Percentiles rank a stretch among this genome's conserved stretches.
Evolutionary conservation across 2,329 filamentous ascomycete genomes (phyloP).

Genomic region (Fusarium sororula): DNA sequence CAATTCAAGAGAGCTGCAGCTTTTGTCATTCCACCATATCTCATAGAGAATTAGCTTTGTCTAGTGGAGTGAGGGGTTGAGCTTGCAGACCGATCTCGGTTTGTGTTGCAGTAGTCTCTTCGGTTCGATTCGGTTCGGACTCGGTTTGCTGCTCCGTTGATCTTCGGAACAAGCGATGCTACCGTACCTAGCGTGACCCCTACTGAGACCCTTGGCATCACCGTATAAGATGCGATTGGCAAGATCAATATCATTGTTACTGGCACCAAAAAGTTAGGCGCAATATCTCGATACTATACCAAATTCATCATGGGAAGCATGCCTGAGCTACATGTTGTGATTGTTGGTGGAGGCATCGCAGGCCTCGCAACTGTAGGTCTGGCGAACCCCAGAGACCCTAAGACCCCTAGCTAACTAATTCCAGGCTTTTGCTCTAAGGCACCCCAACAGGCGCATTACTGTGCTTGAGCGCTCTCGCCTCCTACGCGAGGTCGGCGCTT

Average conservation of each 20-base stretch:
- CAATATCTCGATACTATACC: neutral
- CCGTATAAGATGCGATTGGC: conserved; percentile 14
- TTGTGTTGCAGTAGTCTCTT: neutral
- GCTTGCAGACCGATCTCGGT: neutral
- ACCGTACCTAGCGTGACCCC: neutral
- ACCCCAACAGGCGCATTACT: conserved; percentile 28
- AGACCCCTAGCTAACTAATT: neutral
- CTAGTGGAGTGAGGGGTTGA: neutral
- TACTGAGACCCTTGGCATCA: neutral
- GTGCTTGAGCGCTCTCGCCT: conserved; percentile 36
- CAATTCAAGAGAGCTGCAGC: neutral
- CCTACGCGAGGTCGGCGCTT: conserved; percentile 33
- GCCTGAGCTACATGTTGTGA: conserved; percentile 30
- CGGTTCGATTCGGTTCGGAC: conserved; percentile 22
- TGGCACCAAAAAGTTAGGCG: neutral
- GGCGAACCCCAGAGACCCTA: rapidly evolving
- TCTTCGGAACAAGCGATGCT: neutral
- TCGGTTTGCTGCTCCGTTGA: conserved; percentile 7
- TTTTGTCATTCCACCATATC: neutral
- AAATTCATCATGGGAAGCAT: conserved; percentile 26
- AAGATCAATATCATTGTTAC: neutral
- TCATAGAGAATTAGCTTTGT: neutral
- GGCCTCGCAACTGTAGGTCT: conserved; percentile 27
- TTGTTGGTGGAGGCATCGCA: conserved; percentile 36
- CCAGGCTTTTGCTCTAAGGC: conserved; percentile 24